phyloP scores from a whole-genome alignment of 164 flowering plant genomes.

The Piper longum region DNA sequence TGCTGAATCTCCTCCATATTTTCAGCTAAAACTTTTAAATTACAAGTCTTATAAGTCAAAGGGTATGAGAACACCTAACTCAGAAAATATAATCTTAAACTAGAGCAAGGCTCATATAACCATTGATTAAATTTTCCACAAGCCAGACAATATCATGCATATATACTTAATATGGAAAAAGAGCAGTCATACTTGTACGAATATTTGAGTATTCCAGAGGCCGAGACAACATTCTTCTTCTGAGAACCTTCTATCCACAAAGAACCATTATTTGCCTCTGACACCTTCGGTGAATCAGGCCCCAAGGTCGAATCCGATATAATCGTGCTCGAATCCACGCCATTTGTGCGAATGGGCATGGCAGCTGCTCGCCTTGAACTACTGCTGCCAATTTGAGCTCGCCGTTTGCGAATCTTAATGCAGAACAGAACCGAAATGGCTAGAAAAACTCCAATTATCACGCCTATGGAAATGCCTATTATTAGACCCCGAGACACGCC shows the following conservation, averaged over 20 bases:
- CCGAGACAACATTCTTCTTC: constrained; percentile 51
- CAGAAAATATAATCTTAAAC: too few species aligned
- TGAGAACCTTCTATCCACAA: constrained; percentile 64
- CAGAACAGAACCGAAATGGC: constrained; percentile 60
- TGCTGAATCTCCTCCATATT: too few species aligned
- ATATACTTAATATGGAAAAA: not conserved
- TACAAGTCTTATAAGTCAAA: too few species aligned
- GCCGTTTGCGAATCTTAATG: constrained; percentile 51
- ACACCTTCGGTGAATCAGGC: constrained; percentile 65
- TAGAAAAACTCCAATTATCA: constrained; percentile 70
- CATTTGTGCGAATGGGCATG: constrained; percentile 72
- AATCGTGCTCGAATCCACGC: constrained; percentile 51
- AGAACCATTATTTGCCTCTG: constrained; percentile 31
- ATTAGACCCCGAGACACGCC: constrained; percentile 63
- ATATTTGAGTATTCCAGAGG: constrained; percentile 83
- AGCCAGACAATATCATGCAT: not conserved
- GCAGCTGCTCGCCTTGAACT: constrained; percentile 73
- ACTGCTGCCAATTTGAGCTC: constrained; percentile 72
- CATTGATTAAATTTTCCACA: not conserved
- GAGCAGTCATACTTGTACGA: constrained; percentile 57
- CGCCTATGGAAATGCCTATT: constrained; percentile 82
- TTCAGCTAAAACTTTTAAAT: not conserved
- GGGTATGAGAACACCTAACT: not conserved
- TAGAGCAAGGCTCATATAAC: not conserved
- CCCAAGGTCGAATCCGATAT: constrained; percentile 77